Evolutionary conservation across 78 protist genomes (phyloP), one percentile per base, ranked within the genome.

Genomic region (Guillardia theta): DNA sequence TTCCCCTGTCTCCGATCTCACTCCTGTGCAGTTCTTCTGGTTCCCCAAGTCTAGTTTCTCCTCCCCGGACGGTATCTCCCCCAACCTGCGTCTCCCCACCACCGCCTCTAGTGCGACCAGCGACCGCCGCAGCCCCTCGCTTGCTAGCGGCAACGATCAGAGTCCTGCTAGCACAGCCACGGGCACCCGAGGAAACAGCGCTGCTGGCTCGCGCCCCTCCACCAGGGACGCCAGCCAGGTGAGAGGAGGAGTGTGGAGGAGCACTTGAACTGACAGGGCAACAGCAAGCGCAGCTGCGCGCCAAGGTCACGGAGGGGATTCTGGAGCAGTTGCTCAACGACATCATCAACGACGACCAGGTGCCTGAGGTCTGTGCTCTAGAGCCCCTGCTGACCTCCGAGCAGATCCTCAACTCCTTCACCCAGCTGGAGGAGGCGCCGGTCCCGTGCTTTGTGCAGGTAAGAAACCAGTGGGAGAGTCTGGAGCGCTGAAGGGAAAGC

Each of bases 241-340:
- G n/a, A n/a, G 30, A 50, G 58, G 58, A 50, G 58, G 70, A 24
- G 6, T 0, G 27, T 24, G 70, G 70, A 30, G 6, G 70, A 58
- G 70, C 70, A 58, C 39, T 53, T 12, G 62, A 53, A 43, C 83
- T 12, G 83, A 18, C 41, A 12, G 36, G 46, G 83, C 83, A 33
- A 24, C 46, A 70, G 83, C 36, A 24, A 4, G n/a, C 83, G 83
- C 6, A 24, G 41, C 33, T 70, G 83, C 6, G 83, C 5, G 45
- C 41, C n/a, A 18, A 24, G 41, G 83, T 70, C 83, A 70, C 83
- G 10, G 83, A 70, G 41, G 41, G 83, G 46, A 24, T 70, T 4
- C 41, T 70, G n/a, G 83, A 70, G 83, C 45, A 24, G 83, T 43
- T 70, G 10, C 83, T 70, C 83, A 70, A 70, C 41, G 83, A 70